phyloP scores from a whole-genome alignment of 441 rosid species.

The Adansonia madagascariensis region DNA sequence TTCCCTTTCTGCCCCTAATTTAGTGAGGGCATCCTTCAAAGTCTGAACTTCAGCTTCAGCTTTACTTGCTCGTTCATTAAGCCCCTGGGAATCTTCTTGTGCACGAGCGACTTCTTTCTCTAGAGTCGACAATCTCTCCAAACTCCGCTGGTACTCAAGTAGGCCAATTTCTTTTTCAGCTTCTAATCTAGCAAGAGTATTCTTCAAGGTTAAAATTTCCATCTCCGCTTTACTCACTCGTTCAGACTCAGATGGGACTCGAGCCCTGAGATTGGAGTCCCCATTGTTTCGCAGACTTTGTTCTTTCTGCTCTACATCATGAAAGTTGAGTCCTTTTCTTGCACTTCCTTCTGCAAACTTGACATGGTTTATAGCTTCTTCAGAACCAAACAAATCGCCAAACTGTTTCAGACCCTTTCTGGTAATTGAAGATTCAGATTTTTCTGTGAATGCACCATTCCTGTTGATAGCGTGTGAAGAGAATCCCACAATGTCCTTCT shows the following conservation, averaged over 20 bases:
- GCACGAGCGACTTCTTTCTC: conserved; percentile 76
- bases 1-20: conserved; percentile 62
- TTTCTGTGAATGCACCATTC: conserved; percentile 66
- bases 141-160: conserved; percentile 69
- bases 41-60: conserved; percentile 77
- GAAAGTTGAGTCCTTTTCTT: conserved; percentile 72
- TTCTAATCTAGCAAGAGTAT: conserved; percentile 76
- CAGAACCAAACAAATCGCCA: conserved; percentile 50
- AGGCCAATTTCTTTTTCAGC: conserved; percentile 83
- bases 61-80: conserved; percentile 62
- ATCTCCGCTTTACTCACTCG: conserved; percentile 67
- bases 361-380: conserved; percentile 34
- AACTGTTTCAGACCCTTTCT: conserved; percentile 62
- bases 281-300: conserved; percentile 31
- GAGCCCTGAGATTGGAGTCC: conserved; percentile 43
- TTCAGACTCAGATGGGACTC: conserved; percentile 57
- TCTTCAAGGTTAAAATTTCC: conserved; percentile 72
- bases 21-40: conserved; percentile 61
- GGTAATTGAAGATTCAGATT: conserved; percentile 46
- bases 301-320: conserved; percentile 55
- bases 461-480: conserved; percentile 52
- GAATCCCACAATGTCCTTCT: conserved; percentile 57
- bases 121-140: conserved; percentile 66
- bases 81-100: conserved; percentile 58
- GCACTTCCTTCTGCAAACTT: conserved; percentile 53